Percentiles rank a stretch among this genome's conserved stretches.
These are phyloP conservation scores for Primulina tabacum DNA, from an alignment of 257 asterid genomes.

Conservation along the genomic window DNA sequence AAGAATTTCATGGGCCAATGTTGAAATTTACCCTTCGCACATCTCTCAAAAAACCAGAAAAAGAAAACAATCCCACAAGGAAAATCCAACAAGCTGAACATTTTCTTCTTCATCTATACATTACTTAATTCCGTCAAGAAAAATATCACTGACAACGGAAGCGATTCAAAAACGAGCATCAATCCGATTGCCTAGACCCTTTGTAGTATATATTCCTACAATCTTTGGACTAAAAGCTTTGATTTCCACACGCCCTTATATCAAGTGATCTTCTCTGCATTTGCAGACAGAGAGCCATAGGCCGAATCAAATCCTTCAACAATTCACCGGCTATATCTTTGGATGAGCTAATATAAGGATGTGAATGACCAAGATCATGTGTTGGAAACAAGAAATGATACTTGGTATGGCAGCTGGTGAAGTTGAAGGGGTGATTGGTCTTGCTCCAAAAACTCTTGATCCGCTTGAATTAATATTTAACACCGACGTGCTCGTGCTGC, in stretches of 20 bases:
- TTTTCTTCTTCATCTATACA: background rate
- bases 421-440: constrained; percentile 53
- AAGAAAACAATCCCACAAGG: too few species aligned
- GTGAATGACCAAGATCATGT: constrained; percentile 24
- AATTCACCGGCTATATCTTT: background rate
- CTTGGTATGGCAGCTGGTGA: constrained; percentile 36
- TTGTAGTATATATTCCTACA: constrained; percentile 8
- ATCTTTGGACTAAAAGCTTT: background rate
- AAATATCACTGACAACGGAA: background rate
- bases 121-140: background rate
- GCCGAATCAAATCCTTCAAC: background rate
- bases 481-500: constrained; percentile 85
- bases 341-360: constrained; percentile 16
- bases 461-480: constrained; percentile 67
- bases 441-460: constrained; percentile 72
- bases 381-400: constrained; percentile 12
- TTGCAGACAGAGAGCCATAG: background rate
- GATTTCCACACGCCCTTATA: background rate
- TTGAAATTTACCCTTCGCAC: too few species aligned
- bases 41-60: too few species aligned
- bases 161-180: background rate
- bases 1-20: too few species aligned
- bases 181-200: background rate
- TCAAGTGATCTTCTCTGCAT: constrained; percentile 4
- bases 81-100: background rate